Evolutionary conservation across 2,329 filamentous ascomycete genomes (phyloP).

Genomic region (Botrytis hyacinthi): DNA sequence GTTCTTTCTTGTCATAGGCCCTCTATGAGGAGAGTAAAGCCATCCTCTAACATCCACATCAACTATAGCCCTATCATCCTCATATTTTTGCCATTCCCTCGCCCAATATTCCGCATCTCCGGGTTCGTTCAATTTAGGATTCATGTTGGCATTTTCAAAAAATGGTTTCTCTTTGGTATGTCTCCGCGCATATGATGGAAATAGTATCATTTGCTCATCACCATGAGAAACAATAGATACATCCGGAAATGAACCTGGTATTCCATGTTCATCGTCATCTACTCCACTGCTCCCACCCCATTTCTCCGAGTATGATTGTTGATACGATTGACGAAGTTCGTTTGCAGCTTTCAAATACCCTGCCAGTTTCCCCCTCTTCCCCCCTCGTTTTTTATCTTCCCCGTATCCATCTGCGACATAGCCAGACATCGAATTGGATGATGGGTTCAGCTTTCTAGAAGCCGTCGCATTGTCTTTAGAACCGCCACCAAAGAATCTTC

Average conservation of each 20-base stretch:
- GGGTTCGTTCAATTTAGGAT: conserved; percentile 43
- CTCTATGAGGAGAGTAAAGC: conserved; percentile 84
- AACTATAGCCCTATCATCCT: conserved; percentile 81
- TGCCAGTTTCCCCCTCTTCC: conserved; percentile 75
- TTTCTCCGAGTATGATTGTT: conserved; percentile 50
- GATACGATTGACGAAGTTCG: conserved; percentile 66
- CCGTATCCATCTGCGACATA: conserved; percentile 37
- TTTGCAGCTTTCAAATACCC: conserved; percentile 70
- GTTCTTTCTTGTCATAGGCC: conserved; percentile 83
- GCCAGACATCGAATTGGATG: conserved; percentile 39
- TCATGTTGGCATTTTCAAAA: conserved; percentile 41
- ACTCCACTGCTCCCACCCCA: conserved; percentile 46
- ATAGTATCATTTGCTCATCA: conserved; percentile 89
- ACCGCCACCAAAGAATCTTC: conserved; percentile 38
- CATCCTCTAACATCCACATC: conserved; percentile 95
- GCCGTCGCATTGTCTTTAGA: conserved; percentile 41
- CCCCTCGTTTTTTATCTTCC: conserved; percentile 56
- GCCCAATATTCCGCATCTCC: conserved; percentile 73
- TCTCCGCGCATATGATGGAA: conserved; percentile 83
- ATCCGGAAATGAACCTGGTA: conserved; percentile 79
- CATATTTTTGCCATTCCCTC: conserved; percentile 73
- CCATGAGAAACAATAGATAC: conserved; percentile 76
- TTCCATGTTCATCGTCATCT: conserved; percentile 48
- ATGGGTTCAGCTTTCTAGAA: conserved; percentile 33
- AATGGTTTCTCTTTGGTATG: conserved; percentile 37